Evolutionary conservation across 495 filamentous ascomycete genomes (phyloP), one percentile per base, ranked within the genome.

Genomic region (Daldinia decipiens): DNA sequence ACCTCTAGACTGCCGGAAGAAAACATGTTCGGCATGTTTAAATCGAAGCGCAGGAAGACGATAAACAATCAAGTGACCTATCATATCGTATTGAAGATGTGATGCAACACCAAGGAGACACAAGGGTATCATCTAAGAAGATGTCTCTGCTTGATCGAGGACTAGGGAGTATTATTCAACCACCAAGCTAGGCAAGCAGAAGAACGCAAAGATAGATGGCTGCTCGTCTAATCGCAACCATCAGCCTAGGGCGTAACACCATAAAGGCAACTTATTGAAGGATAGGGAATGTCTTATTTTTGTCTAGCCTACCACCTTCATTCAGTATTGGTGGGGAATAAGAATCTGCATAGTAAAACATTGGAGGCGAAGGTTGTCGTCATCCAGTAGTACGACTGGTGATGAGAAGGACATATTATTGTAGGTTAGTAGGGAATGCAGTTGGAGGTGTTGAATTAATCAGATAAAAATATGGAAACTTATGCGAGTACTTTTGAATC

Each of bases 71-170:
- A 69, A 69, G 55, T 73, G 65, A 73, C 58, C 26, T 73, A 68
- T 73, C 65, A 66, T 73, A 69, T 73, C 70, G 70, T 73, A 69
- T 73, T 59, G 12, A 62, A 38, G 47, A 52, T 62, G 51, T 66
- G 58, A 69, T 65, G 70, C 59, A 45, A 58, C 61, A 64, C 62
- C n/a, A 24, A 62, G 57, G 62, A 59, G 39, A 66, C 61, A 62
- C 57, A 68, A 50, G n/a, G 21, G 29, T 39, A 17, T 51, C 59
- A 38, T 64, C 43, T 59, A 27, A 59, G 17, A 47, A 47, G 21
- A 47, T 21, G 59, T 52, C 27, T 58, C 17, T 63, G 59, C 43
- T 58, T 53, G 40, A 55, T 31, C 27, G 40, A 39, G 24, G 55
- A n/a, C 19, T 58, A 24, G 52, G 59, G 12, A 56, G 5, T 38